Conservation (phyloP, 2,329 filamentous ascomycete genomes). For the Dactylellina sp. region DNA sequence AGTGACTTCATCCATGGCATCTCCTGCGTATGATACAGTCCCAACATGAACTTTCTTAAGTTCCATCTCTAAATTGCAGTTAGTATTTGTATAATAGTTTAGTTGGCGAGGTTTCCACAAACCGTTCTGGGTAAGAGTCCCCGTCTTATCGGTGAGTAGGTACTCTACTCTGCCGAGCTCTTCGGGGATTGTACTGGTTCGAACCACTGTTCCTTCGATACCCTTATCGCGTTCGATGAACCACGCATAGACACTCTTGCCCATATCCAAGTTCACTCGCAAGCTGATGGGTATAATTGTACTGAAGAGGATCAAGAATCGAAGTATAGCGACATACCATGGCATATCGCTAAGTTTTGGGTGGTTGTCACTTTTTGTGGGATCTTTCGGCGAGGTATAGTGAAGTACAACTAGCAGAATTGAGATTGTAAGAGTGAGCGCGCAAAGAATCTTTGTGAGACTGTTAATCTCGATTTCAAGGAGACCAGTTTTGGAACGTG, state of each 20-base stretch:
- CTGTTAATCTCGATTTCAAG: constrained; percentile 97
- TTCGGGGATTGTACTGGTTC: constrained; percentile 97
- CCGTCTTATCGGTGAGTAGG: constrained; percentile 94
- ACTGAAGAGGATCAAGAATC: constrained; percentile 98
- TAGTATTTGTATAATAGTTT: constrained; percentile 36
- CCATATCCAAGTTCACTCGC: constrained; percentile 95
- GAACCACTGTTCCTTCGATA: constrained; percentile 90
- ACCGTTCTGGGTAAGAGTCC: constrained; percentile 94
- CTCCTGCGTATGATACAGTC: constrained; percentile 96
- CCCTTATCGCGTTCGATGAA: constrained; percentile 93
- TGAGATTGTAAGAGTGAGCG: constrained; percentile 85
- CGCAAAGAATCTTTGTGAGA: constrained; percentile 93
- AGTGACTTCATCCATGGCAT: constrained; percentile 97
- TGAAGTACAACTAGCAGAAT: constrained; percentile 85
- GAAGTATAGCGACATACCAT: constrained; percentile 98
- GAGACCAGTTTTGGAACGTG: constrained; percentile 91
- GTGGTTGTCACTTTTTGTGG: constrained; percentile 61
- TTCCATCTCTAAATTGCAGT: constrained; percentile 79
- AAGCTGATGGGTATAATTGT: constrained; percentile 98
- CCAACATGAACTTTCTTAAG: constrained; percentile 99
- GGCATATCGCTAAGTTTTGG: constrained; percentile 42
- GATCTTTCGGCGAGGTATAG: constrained; percentile 53
- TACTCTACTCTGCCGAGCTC: constrained; percentile 97
- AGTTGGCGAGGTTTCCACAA: constrained; percentile 60
- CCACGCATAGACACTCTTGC: constrained; percentile 93